Conservation (phyloP, 192 early-diverging fungal species). For the Chytriomyces hyalinus region DNA sequence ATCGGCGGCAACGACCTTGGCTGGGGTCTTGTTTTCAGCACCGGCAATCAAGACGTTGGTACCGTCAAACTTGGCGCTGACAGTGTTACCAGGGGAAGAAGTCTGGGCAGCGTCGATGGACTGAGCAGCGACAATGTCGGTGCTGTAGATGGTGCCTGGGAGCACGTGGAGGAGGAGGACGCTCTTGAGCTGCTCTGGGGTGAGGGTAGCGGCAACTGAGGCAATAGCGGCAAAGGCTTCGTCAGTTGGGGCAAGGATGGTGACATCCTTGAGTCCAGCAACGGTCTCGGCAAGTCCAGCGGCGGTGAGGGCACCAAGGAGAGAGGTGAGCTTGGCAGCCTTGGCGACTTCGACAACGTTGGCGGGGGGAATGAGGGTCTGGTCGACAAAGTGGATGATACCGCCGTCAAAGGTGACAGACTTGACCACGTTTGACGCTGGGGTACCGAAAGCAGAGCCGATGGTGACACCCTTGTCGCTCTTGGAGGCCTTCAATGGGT, state of each 20-base stretch:
- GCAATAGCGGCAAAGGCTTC: constrained; percentile 38
- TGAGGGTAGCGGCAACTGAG: constrained; percentile 30
- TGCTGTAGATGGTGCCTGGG: constrained; percentile 32
- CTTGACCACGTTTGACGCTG: constrained; percentile 25
- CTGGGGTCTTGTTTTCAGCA: constrained; percentile 41
- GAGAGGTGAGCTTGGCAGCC: constrained; percentile 19
- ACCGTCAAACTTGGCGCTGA: constrained; percentile 27
- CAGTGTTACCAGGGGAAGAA: constrained; percentile 6
- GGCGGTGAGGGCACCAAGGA: constrained; percentile 24
- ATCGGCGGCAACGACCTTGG: constrained; percentile 48
- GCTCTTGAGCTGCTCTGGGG: constrained; percentile 15
- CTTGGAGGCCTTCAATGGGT: neutral
- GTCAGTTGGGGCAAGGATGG: constrained; percentile 53
- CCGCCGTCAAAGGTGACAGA: constrained; percentile 42
- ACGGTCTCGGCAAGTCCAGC: constrained; percentile 25
- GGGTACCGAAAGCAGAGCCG: neutral
- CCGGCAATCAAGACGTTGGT: constrained; percentile 40
- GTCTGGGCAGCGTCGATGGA: constrained; percentile 28
- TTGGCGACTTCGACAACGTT: constrained; percentile 18
- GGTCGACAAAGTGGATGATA: constrained; percentile 52
- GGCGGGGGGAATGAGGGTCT: constrained; percentile 43
- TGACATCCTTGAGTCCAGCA: constrained; percentile 39
- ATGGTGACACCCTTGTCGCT: neutral
- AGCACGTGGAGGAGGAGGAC: constrained; percentile 47
- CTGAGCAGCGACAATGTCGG: constrained; percentile 30